Conservation (phyloP, 768 basidiomycete genomes). For the Phaffia tasmanica region DNA sequence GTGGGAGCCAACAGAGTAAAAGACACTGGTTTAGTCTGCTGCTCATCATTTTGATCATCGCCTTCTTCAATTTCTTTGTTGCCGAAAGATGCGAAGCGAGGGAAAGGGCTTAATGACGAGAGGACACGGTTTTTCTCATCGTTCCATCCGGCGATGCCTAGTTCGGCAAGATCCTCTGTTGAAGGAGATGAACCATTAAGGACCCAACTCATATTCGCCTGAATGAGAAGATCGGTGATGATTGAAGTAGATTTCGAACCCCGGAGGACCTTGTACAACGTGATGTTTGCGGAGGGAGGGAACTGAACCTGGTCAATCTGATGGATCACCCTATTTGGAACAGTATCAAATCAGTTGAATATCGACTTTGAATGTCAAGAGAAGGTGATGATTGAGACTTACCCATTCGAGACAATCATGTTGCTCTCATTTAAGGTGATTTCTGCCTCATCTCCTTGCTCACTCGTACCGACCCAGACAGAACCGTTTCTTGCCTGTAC, state of each 20-base stretch:
- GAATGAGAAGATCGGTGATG: slow-evolving; percentile 71
- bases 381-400: background rate
- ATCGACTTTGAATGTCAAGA: background rate
- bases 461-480: slow-evolving; percentile 31
- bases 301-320: slow-evolving; percentile 54
- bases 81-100: too few relatives aligned
- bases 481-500: slow-evolving; percentile 51
- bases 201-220: slow-evolving; percentile 82
- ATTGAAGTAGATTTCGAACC: slow-evolving; percentile 63
- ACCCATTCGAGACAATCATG: slow-evolving; percentile 55
- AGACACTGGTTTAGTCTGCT: slow-evolving; percentile 28
- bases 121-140: background rate
- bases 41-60: background rate
- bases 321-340: slow-evolving; percentile 65
- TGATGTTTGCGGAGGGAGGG: slow-evolving; percentile 75
- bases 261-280: slow-evolving; percentile 75
- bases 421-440: slow-evolving; percentile 44
- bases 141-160: slow-evolving; percentile 20
- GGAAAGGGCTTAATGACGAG: too few relatives aligned
- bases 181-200: slow-evolving; percentile 53
- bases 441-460: background rate
- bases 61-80: too few relatives aligned
- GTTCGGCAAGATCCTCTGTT: slow-evolving; percentile 29
- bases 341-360: background rate
- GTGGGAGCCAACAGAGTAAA: slow-evolving; percentile 88